phyloP scores from a whole-genome alignment of 139 green algal species.

The Volvox africanus region DNA sequence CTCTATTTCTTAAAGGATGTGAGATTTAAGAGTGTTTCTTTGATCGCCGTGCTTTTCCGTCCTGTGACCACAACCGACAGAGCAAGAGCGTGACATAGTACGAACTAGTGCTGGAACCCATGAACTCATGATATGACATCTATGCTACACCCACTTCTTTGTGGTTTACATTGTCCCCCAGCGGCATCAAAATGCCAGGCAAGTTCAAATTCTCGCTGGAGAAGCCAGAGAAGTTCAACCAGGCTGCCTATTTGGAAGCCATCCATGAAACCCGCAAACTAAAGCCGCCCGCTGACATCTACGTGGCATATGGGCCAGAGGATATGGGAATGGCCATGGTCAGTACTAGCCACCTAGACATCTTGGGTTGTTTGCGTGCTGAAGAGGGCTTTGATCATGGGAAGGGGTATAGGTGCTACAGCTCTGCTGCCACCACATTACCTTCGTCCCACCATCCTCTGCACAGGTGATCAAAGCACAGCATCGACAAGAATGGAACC shows the following conservation, averaged over 20 bases:
- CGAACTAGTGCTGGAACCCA: too few relatives aligned
- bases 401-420: too few relatives aligned
- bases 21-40: too few relatives aligned
- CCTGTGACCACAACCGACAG: too few relatives aligned
- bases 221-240: constrained; percentile 24
- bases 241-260: constrained; percentile 12
- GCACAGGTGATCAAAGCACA: constrained; percentile 16
- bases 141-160: too few relatives aligned
- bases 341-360: not conserved
- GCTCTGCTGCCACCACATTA: too few relatives aligned
- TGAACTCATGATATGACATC: too few relatives aligned
- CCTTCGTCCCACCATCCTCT: not conserved
- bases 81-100: too few relatives aligned
- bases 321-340: constrained; percentile 32
- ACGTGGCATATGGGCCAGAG: constrained; percentile 27
- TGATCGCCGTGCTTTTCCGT: too few relatives aligned
- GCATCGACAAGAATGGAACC: constrained; percentile 40
- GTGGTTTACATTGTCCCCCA: not conserved
- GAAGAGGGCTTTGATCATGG: too few relatives aligned
- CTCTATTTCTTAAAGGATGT: too few relatives aligned
- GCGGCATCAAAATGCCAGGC: not conserved
- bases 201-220: constrained; percentile 20
- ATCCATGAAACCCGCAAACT: constrained; percentile 26
- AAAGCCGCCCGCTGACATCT: constrained; percentile 3
- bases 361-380: too few relatives aligned